Evolutionary conservation across 1,284 basidiomycete species (phyloP), one percentile per base, ranked within the genome.

Genomic region (Gymnopus androsaceus): DNA sequence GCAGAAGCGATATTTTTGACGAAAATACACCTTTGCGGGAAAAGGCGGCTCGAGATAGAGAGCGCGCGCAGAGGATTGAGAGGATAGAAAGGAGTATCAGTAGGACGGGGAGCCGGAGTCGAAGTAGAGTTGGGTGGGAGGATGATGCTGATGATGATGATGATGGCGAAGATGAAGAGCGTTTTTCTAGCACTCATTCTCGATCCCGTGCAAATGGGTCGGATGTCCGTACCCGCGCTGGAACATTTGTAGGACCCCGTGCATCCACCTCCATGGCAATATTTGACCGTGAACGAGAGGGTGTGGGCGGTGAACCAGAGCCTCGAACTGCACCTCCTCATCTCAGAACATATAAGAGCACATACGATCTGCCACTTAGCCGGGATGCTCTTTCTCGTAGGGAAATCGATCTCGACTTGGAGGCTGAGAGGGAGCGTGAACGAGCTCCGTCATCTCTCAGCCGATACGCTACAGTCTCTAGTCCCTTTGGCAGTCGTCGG

Each of bases 181-280:
- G 36, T n/a, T 41, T 17, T 42, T 30, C 36, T n/a, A 40, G 15
- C 36, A 38, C 41, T 17, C n/a, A n/a, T n/a, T n/a, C n/a, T n/a
- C 15, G 47, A 25, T 30, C 40, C 56, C 44, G 37, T 21, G 19
- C 19, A 25, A 34, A 21, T 3, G 47, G 30, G 6, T 28, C 49
- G 5, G 53, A 37, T 54, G 61, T 15, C 28, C 42, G 55, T 21
- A 47, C 54, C 21, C 28, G 61, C 15, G 53, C 61, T 5, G 54
- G 59, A 57, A 67, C 46, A 59, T 63, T 37, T 61, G 36, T 54
- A 45, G 58, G 54, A 48, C 67, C 59, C 53, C 68, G 82, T 41
- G 78, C 82, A 4, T 69, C 75, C 19, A 83, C 81, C 0, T 82
- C 81, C 1, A 82, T 84, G 79, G 80, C 78, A 3, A 58, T 58